These are phyloP conservation scores for Aureobasidium lini DNA, from an alignment of 2,329 filamentous ascomycete genomes.

Conservation along the genomic window DNA sequence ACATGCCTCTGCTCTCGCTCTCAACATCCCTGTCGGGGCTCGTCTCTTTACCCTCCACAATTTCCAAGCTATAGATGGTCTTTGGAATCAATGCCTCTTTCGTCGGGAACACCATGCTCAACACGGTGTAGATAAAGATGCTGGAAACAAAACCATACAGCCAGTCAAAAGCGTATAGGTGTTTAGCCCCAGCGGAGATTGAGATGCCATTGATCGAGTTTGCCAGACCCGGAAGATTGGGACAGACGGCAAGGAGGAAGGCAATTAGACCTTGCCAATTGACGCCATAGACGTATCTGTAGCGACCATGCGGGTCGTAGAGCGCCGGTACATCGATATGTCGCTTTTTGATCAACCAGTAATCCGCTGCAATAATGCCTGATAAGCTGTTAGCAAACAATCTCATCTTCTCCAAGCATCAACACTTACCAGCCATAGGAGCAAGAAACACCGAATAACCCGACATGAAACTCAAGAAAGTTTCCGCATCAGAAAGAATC, in stretches of 20 bases:
- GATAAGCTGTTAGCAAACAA: too few relatives aligned
- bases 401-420: too few relatives aligned
- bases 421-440: constrained; percentile 45
- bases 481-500: constrained; percentile 51
- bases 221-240: constrained; percentile 46
- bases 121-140: constrained; percentile 46
- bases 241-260: constrained; percentile 50
- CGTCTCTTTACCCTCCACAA: constrained; percentile 3
- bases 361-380: constrained; percentile 52
- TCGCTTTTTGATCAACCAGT: constrained; percentile 47
- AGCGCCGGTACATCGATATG: constrained; percentile 40
- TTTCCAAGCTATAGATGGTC: neutral
- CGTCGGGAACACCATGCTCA: constrained; percentile 23
- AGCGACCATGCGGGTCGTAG: constrained; percentile 43
- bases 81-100: neutral
- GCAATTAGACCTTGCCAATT: constrained; percentile 55
- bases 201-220: constrained; percentile 16
- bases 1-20: neutral
- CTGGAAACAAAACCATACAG: constrained; percentile 52
- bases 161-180: constrained; percentile 51
- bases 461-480: constrained; percentile 52
- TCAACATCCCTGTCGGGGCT: neutral
- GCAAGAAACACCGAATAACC: constrained; percentile 58
- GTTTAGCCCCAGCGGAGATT: constrained; percentile 14
- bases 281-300: constrained; percentile 45